Base-by-base conservation (phyloP, 163 green algal species). In the Volvox carteri region DNA sequence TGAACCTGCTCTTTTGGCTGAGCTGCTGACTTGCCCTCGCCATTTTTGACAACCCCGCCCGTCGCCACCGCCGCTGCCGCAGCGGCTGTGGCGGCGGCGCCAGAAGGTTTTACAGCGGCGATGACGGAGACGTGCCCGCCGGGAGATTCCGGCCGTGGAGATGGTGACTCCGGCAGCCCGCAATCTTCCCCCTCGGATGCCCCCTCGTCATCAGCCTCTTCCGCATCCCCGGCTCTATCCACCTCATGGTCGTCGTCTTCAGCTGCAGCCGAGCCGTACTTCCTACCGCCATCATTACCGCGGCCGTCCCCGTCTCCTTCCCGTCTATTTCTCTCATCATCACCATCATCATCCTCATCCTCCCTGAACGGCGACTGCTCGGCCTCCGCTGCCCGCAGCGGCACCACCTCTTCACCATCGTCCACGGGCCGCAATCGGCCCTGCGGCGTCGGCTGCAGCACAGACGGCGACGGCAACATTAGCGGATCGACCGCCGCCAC, bases 391-490 rank as follows among this genome's bases (percentile, higher is more conserved):
- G 2, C 67, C 37, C 28, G 12, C 70, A 78, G 18, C 37, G 21
- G 39, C 70, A 58, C 65, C 16, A 48, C 30, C 16, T 75, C 65
- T 19, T 46, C 65, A 11, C 65, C 65, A 75, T 75, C 65, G n/a
- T 75, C 65, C 9, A 30, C 65, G 25, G 21, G 65, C 33, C 33
- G 19, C 56, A 67, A 23, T 5, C 56, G n/a, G 39, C 11, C 39
- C 18, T 21, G 70, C 70, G 70, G 70, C 39, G 70, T 78, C 21
- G 70, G 70, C 70, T 78, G 70, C 73, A 80, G 23, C 44, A 80
- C 42, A 23, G 44, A 60, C 50, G 75, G 48, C 30, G 75, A 68
- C 48, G 75, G n/a, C 8, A 70, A 18, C 46, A 9, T n/a, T 37
- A 84, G 48, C 48, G 25, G 50, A 4, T 84, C 4, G 19, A 52